A percentile compares a stretch with the other conserved stretches of the same genome.
Conservation (phyloP, 257 asterid species). For the Rehmannia glutinosa region DNA sequence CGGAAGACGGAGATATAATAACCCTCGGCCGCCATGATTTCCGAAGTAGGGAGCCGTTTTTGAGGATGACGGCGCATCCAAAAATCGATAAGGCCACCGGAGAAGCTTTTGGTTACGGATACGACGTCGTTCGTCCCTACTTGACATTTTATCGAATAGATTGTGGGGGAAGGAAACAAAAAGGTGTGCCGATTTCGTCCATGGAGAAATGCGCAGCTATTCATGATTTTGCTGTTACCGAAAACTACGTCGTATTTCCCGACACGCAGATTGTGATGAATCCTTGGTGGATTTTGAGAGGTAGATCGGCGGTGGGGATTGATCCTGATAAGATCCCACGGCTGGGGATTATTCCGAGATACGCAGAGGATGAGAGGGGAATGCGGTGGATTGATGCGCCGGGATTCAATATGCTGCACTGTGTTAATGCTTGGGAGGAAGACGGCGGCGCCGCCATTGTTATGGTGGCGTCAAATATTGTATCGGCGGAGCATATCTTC, state of each 20-base stretch:
- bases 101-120: conserved; percentile 45
- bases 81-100: conserved; percentile 40
- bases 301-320: conserved; percentile 30
- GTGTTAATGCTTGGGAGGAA: conserved; percentile 48
- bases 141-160: conserved; percentile 32
- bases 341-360: conserved; percentile 37
- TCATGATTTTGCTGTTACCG: conserved; percentile 47
- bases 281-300: conserved; percentile 20
- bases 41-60: conserved; percentile 5
- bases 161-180: conserved; percentile 30
- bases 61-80: conserved; percentile 62
- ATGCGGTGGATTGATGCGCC: conserved; percentile 40
- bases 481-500: conserved; percentile 22
- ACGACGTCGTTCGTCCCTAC: conserved; percentile 35
- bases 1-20: conserved; percentile 38
- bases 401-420: conserved; percentile 32
- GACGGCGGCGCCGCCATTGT: conserved; percentile 33
- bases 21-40: conserved; percentile 46
- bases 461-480: conserved; percentile 31
- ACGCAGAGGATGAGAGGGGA: conserved; percentile 33
- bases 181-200: conserved; percentile 37
- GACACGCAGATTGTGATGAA: conserved; percentile 35
- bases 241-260: conserved; percentile 34
- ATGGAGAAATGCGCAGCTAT: conserved; percentile 13
- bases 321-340: conserved; percentile 32